A percentile compares a stretch with the other conserved stretches of the same genome.
These are phyloP conservation scores for Limonium bicolor DNA, from an alignment of 148 eudicot genomes.

Conservation along the genomic window DNA sequence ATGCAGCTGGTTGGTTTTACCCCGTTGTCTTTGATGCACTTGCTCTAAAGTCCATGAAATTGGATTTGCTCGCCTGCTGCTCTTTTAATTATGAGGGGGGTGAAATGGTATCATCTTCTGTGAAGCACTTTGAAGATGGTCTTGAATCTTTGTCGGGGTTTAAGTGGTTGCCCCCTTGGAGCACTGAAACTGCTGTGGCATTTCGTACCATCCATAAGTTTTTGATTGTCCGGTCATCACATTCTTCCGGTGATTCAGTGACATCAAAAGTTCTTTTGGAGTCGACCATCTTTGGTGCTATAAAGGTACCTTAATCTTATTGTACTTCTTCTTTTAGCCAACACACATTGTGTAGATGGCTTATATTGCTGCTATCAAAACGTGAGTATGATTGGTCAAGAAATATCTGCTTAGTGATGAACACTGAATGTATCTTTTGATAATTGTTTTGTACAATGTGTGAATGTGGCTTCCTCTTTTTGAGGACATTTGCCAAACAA, in stretches of 20 bases:
- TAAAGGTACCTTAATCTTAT: constrained; percentile 37
- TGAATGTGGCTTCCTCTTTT: too few relatives aligned
- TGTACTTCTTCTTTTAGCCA: background rate
- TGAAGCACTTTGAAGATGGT: constrained; percentile 48
- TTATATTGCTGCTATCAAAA: too few relatives aligned
- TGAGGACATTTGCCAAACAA: too few relatives aligned
- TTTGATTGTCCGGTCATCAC: constrained; percentile 57
- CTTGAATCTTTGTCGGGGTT: constrained; percentile 57
- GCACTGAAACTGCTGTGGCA: constrained; percentile 81
- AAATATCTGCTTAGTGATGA: too few relatives aligned
- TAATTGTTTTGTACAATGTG: too few relatives aligned
- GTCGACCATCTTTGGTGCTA: constrained; percentile 48
- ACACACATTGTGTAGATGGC: too few relatives aligned
- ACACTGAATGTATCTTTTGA: too few relatives aligned
- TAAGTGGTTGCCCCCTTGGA: constrained; percentile 96
- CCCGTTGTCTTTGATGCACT: constrained; percentile 82
- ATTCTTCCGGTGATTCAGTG: constrained; percentile 31
- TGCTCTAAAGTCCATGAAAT: constrained; percentile 69
- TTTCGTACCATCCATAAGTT: constrained; percentile 70
- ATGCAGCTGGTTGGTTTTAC: constrained; percentile 43
- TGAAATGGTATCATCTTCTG: constrained; percentile 14
- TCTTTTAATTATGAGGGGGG: constrained; percentile 23
- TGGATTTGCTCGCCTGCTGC: constrained; percentile 65
- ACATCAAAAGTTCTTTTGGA: constrained; percentile 26
- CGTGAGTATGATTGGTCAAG: too few relatives aligned